Percentiles rank a stretch among this genome's conserved stretches.
Evolutionary conservation across 108 stramenopile genomes (phyloP).

Genomic region (Parietichytrium sp.): DNA sequence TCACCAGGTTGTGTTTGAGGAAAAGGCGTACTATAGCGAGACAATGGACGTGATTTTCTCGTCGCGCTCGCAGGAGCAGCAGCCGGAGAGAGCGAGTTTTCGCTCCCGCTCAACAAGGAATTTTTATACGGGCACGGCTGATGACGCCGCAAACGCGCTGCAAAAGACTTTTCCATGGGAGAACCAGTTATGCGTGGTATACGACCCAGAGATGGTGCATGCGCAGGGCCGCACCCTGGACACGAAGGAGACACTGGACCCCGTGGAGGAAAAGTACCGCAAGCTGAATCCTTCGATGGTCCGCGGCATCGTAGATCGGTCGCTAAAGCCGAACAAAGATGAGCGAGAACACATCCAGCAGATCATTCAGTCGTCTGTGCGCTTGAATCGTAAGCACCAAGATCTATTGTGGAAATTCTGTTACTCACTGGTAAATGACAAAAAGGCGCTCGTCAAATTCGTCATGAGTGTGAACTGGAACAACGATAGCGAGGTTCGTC

Average conservation of each 20-base stretch:
- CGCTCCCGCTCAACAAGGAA: no score
- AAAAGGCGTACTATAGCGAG: conserved; percentile 45
- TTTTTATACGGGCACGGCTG: no score
- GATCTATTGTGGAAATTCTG: conserved; percentile 94
- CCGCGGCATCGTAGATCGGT: conserved; percentile 87
- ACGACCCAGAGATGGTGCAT: not conserved
- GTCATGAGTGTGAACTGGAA: conserved; percentile 92
- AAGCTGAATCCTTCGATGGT: conserved; percentile 82
- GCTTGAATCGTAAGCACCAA: conserved; percentile 79
- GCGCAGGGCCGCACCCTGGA: conserved; percentile 37
- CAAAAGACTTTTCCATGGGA: not conserved
- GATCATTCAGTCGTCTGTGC: conserved; percentile 80
- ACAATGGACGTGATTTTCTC: not conserved
- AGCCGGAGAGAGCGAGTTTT: no score
- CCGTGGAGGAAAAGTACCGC: conserved; percentile 89
- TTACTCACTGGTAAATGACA: conserved; percentile 87
- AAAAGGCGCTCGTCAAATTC: conserved; percentile 87
- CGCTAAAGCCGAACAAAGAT: conserved; percentile 84
- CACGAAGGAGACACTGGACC: conserved; percentile 48
- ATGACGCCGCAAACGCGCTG: not conserved
- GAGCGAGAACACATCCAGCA: conserved; percentile 74
- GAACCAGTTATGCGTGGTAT: not conserved
- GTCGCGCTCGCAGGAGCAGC: no score
- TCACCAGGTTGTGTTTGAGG: conserved; percentile 56
- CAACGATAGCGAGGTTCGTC: conserved; percentile 83